These are phyloP conservation scores for Lactarius vividus DNA, from an alignment of 768 basidiomycete species.

Conservation along the genomic window DNA sequence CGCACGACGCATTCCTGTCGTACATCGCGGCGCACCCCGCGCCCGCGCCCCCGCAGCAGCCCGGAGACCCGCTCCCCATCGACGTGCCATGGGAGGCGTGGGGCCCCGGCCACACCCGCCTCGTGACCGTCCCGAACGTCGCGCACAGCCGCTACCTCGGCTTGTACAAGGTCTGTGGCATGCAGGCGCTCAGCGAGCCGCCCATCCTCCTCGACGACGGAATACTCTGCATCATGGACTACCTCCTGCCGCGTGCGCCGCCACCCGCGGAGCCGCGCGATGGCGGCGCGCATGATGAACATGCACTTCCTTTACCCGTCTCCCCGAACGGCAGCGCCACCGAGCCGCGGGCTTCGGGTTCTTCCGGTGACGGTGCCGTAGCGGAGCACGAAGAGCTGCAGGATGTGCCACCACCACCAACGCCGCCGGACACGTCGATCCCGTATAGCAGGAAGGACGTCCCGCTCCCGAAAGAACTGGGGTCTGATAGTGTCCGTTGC, in stretches of 20 bases:
- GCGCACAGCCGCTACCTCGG: not conserved
- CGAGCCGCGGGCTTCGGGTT: not conserved
- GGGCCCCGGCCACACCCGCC: not conserved
- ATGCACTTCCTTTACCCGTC: not conserved
- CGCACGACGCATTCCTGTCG: not conserved
- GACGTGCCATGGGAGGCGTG: not conserved
- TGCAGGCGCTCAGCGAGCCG: conserved; percentile 5
- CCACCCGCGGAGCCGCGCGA: not conserved
- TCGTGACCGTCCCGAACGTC: conserved; percentile 1
- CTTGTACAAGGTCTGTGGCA: not conserved
- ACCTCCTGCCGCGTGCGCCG: not conserved
- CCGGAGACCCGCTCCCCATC: not conserved
- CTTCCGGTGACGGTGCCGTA: not conserved
- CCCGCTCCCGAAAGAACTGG: not conserved
- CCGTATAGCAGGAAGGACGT: conserved; percentile 5
- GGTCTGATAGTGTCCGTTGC: not conserved
- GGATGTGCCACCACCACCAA: not conserved
- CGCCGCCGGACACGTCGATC: not conserved
- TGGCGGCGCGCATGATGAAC: not conserved
- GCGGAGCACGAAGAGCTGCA: not conserved
- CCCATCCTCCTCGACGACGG: not conserved
- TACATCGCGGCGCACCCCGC: not conserved
- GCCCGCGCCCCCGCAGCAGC: not conserved
- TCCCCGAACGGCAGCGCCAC: not conserved
- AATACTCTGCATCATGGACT: not conserved